A percentile compares a stretch with the other conserved stretches of the same genome.
phyloP scores from a whole-genome alignment of 495 filamentous ascomycete genomes.

The Podospora pseudopauciseta region DNA sequence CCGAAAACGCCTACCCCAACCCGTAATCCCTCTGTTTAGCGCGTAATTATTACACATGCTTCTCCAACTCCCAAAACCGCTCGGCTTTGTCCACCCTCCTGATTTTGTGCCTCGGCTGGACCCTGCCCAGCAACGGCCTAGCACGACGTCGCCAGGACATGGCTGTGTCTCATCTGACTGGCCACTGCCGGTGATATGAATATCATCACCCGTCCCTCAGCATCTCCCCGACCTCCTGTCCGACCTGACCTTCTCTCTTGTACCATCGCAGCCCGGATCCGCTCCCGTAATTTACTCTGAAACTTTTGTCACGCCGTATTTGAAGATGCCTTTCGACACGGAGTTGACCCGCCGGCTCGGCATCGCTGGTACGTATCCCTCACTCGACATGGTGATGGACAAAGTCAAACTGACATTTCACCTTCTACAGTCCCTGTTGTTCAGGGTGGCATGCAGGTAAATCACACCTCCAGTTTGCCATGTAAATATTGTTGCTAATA shows the following conservation, averaged over 20 bases:
- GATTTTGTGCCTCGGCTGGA: conserved; percentile 7
- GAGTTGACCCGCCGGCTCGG: conserved; percentile 84
- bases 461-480: conserved; percentile 50
- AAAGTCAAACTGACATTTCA: conserved; percentile 27
- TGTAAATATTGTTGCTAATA: conserved; percentile 17
- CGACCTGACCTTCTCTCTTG: neutral
- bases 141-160: conserved; percentile 1
- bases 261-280: neutral
- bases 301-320: conserved; percentile 8
- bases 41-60: neutral
- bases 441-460: conserved; percentile 77
- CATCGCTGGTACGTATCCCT: conserved; percentile 62
- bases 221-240: neutral
- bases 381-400: conserved; percentile 4
- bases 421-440: conserved; percentile 78
- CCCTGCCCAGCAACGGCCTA: neutral
- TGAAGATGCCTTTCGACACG: conserved; percentile 85
- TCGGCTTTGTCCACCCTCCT: conserved; percentile 6
- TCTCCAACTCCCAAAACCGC: neutral
- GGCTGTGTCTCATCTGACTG: conserved; percentile 9
- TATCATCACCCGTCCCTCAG: neutral
- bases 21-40: neutral
- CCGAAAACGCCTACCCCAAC: neutral
- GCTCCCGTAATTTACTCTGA: neutral
- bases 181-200: neutral